Evolutionary conservation across 345 rosid genomes (phyloP), one percentile per base, ranked within the genome.

Genomic region (Linum usitatissimum): DNA sequence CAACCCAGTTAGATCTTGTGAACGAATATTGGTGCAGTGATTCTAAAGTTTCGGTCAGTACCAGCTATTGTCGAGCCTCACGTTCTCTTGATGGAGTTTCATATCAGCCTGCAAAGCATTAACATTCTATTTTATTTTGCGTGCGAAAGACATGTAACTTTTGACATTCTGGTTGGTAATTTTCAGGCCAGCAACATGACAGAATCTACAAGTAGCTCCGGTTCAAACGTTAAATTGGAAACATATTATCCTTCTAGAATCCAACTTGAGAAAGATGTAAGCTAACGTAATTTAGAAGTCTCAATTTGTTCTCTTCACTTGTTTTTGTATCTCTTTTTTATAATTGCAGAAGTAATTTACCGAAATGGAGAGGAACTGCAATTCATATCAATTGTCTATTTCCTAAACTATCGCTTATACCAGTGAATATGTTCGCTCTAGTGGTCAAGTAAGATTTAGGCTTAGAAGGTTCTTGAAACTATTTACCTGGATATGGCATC

Each of bases 251-350:
- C 77, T 67, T 81, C 75, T 70, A 78, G 86, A 76, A 76, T 69
- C 67, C 95, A 87, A 73, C 95, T 90, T 53, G 88, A 90, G 63
- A 78, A 77, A 65, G 95, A 90, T 80, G 97, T 87, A 71, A 84
- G 90, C 68, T 75, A 60, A 45, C 17, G 51, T 12, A 14, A 45
- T 45, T 45, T 17, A 45, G 51, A 45, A 45, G 14, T 45, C 51
- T 45, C 51, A 45, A 45, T 45, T 45, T 3, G 4, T 45, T 13
- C 51, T 15, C 51, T 45, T 45, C 51, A 10, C 3, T 45, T 45
- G 51, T 45, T 45, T 10, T 45, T 15, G 3, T 13, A 6, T 2
- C 10, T 45, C 1, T 15, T 2, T 45, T 2, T 45, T 2, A 10
- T n/a, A 10, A 10, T 45, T 10, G 15, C 17, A 7, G 1, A 45